Base-by-base conservation (phyloP, 495 filamentous ascomycete species). In the Chaetomium fimeti region DNA sequence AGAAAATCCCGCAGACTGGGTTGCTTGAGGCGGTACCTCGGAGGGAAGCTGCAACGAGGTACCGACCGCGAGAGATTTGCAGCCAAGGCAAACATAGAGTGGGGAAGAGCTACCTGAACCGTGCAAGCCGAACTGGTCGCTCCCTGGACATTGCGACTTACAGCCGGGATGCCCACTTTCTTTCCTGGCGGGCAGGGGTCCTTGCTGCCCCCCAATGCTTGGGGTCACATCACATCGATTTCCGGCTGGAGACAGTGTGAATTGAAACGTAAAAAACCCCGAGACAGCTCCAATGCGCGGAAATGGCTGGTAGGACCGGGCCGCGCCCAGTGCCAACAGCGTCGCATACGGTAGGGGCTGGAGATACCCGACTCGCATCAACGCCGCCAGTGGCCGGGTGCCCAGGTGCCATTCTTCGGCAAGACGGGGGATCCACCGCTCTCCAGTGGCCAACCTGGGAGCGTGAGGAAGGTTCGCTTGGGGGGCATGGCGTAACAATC, bases 1-100 rank as follows among this genome's bases (percentile, higher is more conserved):
- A 65, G 71, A 75, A 76, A 76, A 76, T 76, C 72, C 72, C 74
- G 72, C 74, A 76, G 65, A 42, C 67, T 61, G 25, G 42, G 57
- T 63, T 57, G 52, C n/a, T 20, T 55, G 45, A 52, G 52, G 28
- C 36, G 70, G 69, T 76, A 74, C 74, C 9, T 65, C 18, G 57
- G 65, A 62, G 64, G 67, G 43, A 61, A 64, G 57, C 25, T 58
- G 32, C 57, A 47, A 43, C 28, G 55, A 75, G 65, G 74, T 76
- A 76, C 68, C 69, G 67, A 47, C 60, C 9, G 45, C 22, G 28
- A 38, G 51, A 48, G 43, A 61, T 52, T 66, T 18, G 72, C 63
- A 40, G 65, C 62, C 22, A 42, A 52, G 48, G 11, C 18, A 56
- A 48, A 65, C 61, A 61, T 5, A 48, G 13, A 38, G 71, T 70